Evolutionary conservation across 306 rosid genomes (phyloP), one percentile per base, ranked within the genome.

Genomic region (Arachis stenosperma): DNA sequence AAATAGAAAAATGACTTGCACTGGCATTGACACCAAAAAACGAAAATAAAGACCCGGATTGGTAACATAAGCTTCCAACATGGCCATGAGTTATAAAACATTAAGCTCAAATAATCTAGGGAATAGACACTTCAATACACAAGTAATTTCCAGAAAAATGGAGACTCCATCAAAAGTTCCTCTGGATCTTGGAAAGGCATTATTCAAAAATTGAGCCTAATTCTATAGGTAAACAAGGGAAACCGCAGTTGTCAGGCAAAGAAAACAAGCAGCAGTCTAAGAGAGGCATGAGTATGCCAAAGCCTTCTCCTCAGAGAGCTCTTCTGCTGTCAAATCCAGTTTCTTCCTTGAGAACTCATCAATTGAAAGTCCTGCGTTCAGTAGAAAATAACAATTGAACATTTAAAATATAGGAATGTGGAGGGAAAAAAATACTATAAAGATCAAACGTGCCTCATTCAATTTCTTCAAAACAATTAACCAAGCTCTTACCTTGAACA

Each of bases 231-330:
- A 69, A 72, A 71, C 77, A 41, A 54, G 29, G 67, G 75, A 74
- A 33, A 33, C 37, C 4, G 37, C 37, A 33, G 4, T 33, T 33
- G 37, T 2, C 37, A 33, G 37, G 37, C 46, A 33, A 40, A 9
- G 47, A 15, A 67, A 61, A 17, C 55, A 58, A 43, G 53, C 40
- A 77, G 67, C 67, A 60, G 51, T 72, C 79, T 81, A 90, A 9
- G 93, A 84, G 78, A 92, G 94, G 90, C 98, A 92, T 12, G 98
- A 90, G 84, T 91, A 91, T 14, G 99, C 99, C 84, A 95, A 78
- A 6, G 81, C 91, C 83, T 95, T 95, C 42, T 95, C 98, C 89
- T 95, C 96, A 0, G 86, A 79, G 10, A 95, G 93, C 84, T 95
- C 98, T 55, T 80, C 90, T 0, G 92, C 96, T 1, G 98, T 95